Evolutionary conservation across 768 basidiomycete genomes (phyloP), one percentile per base, ranked within the genome.

Genomic region (Amanita inopinata): DNA sequence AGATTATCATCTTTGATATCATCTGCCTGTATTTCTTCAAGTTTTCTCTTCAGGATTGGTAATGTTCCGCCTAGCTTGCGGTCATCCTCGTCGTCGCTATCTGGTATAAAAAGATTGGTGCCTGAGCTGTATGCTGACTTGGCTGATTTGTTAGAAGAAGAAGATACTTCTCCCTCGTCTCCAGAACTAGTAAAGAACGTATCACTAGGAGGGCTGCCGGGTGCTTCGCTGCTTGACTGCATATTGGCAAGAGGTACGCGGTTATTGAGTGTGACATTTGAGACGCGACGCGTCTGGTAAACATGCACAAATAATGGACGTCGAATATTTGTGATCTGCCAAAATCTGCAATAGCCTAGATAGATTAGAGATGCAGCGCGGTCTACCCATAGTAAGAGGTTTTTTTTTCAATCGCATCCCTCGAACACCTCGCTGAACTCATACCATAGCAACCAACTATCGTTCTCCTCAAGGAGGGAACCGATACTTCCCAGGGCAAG

Each of bases 401-500:
- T 38, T 27, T 22, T 44, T 23, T 22, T n/a, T n/a, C n/a, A n/a
- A n/a, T n/a, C n/a, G n/a, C n/a, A n/a, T n/a, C n/a, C n/a, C n/a
- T n/a, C n/a, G n/a, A n/a, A n/a, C n/a, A n/a, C n/a, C n/a, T n/a
- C n/a, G n/a, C n/a, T n/a, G n/a, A n/a, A n/a, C n/a, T n/a, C n/a
- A n/a, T 30, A 7, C 18, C 43, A 43, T 50, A 96, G 92, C 92
- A 94, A 93, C 92, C 92, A 7, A 96, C 92, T 25, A 91, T 97
- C 38, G 88, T 97, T 57, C 85, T 97, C 64, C 79, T 97, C 33
- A 78, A 85, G 55, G 93, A 96, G 70, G 93, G 93, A 55, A 96
- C 93, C 49, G 93, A 96, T 63, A 82, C 87, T 11, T 96, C 92
- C 3, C 93, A 96, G 63, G 93, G 93, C 56, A 90, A 82, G 49